Conservation (phyloP, 129 eudicot genomes). For the Artemisia tridentata region DNA sequence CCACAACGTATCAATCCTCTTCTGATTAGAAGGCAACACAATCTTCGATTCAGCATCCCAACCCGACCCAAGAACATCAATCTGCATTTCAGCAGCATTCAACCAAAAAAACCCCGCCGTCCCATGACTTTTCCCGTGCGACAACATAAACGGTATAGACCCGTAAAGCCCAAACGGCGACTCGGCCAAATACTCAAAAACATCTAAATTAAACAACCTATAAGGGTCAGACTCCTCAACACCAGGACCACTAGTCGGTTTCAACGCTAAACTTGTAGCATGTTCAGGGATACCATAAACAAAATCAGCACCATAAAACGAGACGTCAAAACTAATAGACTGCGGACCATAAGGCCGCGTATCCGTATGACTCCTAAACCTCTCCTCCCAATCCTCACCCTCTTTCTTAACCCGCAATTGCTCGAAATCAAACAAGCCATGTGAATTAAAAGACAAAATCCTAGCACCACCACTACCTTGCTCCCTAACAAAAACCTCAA, state of each 20-base stretch:
- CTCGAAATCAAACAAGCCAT: constrained; percentile 94
- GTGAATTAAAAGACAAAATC: constrained; percentile 67
- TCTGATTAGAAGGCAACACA: constrained; percentile 55
- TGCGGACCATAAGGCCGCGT: constrained; percentile 84
- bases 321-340: constrained; percentile 83
- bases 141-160: constrained; percentile 82
- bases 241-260: constrained; percentile 89
- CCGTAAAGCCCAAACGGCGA: constrained; percentile 98
- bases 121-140: constrained; percentile 65
- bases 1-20: constrained; percentile 89
- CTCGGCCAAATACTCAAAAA: constrained; percentile 76
- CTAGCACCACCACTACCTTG: constrained; percentile 56
- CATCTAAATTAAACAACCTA: constrained; percentile 87
- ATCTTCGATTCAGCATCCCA: constrained; percentile 68
- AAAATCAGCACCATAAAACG: constrained; percentile 84
- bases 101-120: constrained; percentile 94
- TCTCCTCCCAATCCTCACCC: constrained; percentile 92
- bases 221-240: constrained; percentile 86
- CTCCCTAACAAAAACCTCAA: constrained; percentile 88
- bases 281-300: constrained; percentile 96
- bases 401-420: constrained; percentile 66
- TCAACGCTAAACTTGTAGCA: constrained; percentile 84
- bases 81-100: constrained; percentile 99
- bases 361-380: constrained; percentile 75
- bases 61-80: constrained; percentile 87